Base-by-base conservation (phyloP, 2,329 filamentous ascomycete species). In the Fusarium neocosmosporiellum region DNA sequence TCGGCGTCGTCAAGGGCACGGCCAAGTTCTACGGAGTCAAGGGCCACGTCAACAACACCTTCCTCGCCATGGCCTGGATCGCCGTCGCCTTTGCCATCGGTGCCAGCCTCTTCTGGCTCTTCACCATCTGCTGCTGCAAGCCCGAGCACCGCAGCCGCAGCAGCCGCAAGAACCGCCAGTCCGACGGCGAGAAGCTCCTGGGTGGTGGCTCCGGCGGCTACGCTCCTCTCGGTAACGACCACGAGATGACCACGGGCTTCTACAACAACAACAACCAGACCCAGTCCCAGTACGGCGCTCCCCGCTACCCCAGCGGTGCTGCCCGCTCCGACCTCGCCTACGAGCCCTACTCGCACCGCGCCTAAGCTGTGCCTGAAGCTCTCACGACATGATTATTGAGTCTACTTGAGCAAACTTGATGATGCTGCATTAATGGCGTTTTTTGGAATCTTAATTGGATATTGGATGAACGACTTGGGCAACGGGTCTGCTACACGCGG, bases 21-120 rank as follows among this genome's bases (percentile, higher is more conserved):
- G 88, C 94, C 70, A 88, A 92, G 76, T 84, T 88, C 59, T 97
- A 96, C 82, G 90, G 92, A 70, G 92, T 96, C 75, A 82, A 88
- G 7, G 89, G 90, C 59, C 83, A 80, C 59, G 84, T 97, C 80
- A 93, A 95, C 84, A 89, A 81, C 33, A 85, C 86, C 67, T 96
- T 93, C 84, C 90, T 96, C 63, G 88, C 88, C 37, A 84, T 91
- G 22, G 89, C 93, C 77, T 98, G 95, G 94, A 86, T 98, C 68
- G 92, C 91, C 48, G 92, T 92, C 41, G 93, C 89, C 31, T 95
- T 97, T 80, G 92, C 92, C 70, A 80, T 96, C 36, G 93, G 83
- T 46, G 92, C 93, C 9, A 90, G 89, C 72, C 84, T 98, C 80
- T 98, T 98, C 92, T 98, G 96, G 96, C 85, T 95, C 79, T 90